These are phyloP conservation scores for Sapria himalayana DNA, from an alignment of 345 rosid species.

Conservation along the genomic window DNA sequence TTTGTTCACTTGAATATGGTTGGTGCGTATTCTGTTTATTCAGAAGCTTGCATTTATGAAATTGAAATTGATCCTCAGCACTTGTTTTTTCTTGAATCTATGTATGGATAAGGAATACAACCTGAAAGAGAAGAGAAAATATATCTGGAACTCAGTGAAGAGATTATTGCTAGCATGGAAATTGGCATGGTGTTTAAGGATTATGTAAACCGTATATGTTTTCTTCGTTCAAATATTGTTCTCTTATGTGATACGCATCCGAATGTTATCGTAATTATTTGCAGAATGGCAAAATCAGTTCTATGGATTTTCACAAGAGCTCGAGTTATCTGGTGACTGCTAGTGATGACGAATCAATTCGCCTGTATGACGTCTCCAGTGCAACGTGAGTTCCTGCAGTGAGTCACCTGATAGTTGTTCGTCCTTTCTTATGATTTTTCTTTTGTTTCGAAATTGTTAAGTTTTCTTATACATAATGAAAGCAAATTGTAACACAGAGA, in stretches of 20 bases:
- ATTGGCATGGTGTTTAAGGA: slow-evolving; percentile 70
- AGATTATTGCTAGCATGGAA: slow-evolving; percentile 85
- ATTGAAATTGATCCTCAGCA: too few relatives aligned
- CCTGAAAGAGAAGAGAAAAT: slow-evolving; percentile 50
- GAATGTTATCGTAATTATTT: too few relatives aligned
- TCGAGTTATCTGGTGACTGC: slow-evolving; percentile 81
- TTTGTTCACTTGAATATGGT: too few relatives aligned
- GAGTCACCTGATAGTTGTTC: too few relatives aligned
- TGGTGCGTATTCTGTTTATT: too few relatives aligned
- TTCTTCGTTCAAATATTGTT: not conserved
- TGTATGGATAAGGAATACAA: slow-evolving; percentile 25
- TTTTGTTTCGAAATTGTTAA: too few relatives aligned
- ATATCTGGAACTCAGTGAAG: slow-evolving; percentile 63
- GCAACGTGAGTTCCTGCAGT: slow-evolving; percentile 34
- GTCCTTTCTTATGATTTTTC: too few relatives aligned
- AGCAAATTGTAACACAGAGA: too few relatives aligned
- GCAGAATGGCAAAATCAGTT: slow-evolving; percentile 75
- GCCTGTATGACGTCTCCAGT: slow-evolving; percentile 49
- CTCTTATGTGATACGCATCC: too few relatives aligned
- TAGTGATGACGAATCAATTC: slow-evolving; percentile 93
- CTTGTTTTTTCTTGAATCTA: too few relatives aligned
- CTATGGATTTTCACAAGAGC: slow-evolving; percentile 77
- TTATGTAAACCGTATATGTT: slow-evolving; percentile 23
- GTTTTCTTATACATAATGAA: too few relatives aligned
- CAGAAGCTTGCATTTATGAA: too few relatives aligned